Evolutionary conservation across 139 green algal genomes (phyloP).

Genomic region (Haematococcus sp.): DNA sequence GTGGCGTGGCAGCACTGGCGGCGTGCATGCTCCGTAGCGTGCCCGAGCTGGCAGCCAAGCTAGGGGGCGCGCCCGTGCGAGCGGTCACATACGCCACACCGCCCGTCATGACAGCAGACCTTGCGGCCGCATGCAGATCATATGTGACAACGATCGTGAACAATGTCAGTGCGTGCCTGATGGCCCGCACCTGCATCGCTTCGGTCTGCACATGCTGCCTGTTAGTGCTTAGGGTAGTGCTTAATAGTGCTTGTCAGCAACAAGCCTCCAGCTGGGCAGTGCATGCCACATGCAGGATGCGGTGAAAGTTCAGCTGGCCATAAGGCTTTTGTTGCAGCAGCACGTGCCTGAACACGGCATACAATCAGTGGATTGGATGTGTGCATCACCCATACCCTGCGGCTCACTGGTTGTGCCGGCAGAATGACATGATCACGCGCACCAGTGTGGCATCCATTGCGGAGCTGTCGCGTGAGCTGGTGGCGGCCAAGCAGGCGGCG

Average conservation of each 20-base stretch:
- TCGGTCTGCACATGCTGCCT: too few species aligned
- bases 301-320: too few species aligned
- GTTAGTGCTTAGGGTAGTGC: too few species aligned
- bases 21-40: slow-evolving; percentile 34
- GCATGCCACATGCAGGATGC: too few species aligned
- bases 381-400: too few species aligned
- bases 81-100: not conserved
- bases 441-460: not conserved
- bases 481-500: slow-evolving; percentile 1
- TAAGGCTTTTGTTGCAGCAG: too few species aligned
- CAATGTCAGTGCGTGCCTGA: not conserved
- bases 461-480: not conserved
- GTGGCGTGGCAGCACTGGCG: slow-evolving; percentile 44
- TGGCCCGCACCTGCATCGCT: too few species aligned
- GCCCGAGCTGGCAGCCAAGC: not conserved
- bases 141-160: not conserved
- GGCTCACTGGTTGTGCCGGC: not conserved
- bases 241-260: too few species aligned
- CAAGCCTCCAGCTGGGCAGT: too few species aligned
- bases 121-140: not conserved
- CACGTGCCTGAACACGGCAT: too few species aligned
- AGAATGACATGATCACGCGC: slow-evolving; percentile 19
- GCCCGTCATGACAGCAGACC: not conserved
- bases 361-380: too few species aligned
- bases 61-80: not conserved